phyloP scores from a whole-genome alignment of 2,329 filamentous ascomycete species.

The Ceratocystiopsis sp. region DNA sequence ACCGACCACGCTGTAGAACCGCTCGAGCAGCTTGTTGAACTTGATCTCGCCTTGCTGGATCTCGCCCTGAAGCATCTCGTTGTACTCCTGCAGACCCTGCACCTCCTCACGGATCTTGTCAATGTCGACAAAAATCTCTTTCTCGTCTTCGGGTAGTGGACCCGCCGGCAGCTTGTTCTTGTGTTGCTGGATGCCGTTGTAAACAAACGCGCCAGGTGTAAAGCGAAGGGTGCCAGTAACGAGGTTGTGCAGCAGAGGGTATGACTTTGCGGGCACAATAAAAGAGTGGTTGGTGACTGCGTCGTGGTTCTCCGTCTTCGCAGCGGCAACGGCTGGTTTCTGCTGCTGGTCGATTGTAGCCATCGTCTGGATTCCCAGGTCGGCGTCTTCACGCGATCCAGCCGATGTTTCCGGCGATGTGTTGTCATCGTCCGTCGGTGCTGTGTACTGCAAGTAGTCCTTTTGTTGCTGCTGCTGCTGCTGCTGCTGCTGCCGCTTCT shows the following conservation, averaged over 20 bases:
- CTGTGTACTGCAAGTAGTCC: not conserved
- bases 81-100: constrained; percentile 10
- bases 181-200: constrained; percentile 2
- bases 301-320: constrained; percentile 1
- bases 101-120: constrained; percentile 18
- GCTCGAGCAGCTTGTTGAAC: constrained; percentile 8
- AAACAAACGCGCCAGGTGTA: constrained; percentile 7
- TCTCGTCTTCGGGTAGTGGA: constrained; percentile 8
- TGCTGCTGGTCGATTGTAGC: not conserved
- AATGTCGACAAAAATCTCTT: constrained; percentile 16
- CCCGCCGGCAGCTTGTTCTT: constrained; percentile 6
- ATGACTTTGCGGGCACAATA: constrained; percentile 9
- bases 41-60: constrained; percentile 10
- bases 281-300: constrained; percentile 9
- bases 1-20: constrained; percentile 6
- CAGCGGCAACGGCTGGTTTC: not conserved
- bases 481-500: too few relatives aligned
- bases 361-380: constrained; percentile 1
- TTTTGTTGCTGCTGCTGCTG: constrained; percentile 1
- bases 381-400: constrained; percentile 4
- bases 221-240: constrained; percentile 9
- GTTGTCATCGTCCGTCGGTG: constrained; percentile 4
- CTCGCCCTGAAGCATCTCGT: constrained; percentile 12
- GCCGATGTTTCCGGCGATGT: constrained; percentile 8
- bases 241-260: constrained; percentile 10